Evolutionary conservation across 2,329 filamentous ascomycete species (phyloP).

Genomic region (Cylindrodendrum hubeiense): DNA sequence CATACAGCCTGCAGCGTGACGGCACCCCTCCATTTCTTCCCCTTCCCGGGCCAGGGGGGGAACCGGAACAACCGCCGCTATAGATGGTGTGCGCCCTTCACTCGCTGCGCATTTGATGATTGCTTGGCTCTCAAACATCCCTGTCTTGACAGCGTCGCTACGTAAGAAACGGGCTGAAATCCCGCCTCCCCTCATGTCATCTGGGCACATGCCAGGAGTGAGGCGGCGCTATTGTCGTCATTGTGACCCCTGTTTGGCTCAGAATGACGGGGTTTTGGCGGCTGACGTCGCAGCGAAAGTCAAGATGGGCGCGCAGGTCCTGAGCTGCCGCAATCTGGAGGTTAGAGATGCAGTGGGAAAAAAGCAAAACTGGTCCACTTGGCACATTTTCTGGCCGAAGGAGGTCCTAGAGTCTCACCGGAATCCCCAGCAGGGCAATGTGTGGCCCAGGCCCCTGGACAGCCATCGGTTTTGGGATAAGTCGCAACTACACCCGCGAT

Average conservation of each 20-base stretch:
- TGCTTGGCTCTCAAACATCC: background rate
- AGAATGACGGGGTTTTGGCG: constrained; percentile 2
- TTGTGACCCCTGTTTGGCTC: background rate
- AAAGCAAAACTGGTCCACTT: constrained; percentile 23
- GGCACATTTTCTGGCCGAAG: background rate
- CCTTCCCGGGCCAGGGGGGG: background rate
- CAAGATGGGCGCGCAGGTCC: background rate
- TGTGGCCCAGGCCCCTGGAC: background rate
- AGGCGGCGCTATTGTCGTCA: constrained; percentile 9
- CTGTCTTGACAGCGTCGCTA: background rate
- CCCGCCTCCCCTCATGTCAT: background rate
- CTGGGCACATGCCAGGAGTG: background rate
- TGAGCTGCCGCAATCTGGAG: background rate
- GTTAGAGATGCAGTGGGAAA: background rate
- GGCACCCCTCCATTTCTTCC: background rate
- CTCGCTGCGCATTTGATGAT: background rate
- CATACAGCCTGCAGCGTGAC: background rate
- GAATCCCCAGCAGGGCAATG: background rate
- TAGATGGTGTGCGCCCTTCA: background rate
- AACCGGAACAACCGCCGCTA: background rate
- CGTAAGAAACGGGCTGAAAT: background rate
- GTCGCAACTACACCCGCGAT: background rate
- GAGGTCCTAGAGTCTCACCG: background rate
- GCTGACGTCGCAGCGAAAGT: background rate
- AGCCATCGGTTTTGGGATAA: background rate